These are phyloP conservation scores for Scedosporium dehoogii DNA, from an alignment of 2,329 filamentous ascomycete species.

Conservation along the genomic window DNA sequence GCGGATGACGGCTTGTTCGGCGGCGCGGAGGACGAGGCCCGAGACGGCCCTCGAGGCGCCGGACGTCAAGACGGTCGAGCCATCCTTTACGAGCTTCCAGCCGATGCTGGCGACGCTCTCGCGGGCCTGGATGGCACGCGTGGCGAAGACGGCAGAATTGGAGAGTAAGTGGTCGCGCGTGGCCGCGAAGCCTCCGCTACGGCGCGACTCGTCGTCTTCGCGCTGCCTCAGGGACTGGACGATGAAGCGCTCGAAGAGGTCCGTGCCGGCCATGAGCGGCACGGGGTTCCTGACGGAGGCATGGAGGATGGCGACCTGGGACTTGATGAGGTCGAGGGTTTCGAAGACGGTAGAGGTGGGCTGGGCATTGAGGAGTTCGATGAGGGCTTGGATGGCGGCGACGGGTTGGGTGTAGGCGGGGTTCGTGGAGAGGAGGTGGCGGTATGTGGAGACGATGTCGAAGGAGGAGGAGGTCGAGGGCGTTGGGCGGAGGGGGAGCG, in stretches of 20 bases:
- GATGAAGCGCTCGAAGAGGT: slow-evolving; percentile 91
- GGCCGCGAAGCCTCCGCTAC: slow-evolving; percentile 56
- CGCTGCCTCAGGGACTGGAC: slow-evolving; percentile 60
- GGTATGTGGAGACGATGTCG: slow-evolving; percentile 46
- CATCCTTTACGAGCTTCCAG: slow-evolving; percentile 67
- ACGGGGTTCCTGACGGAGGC: slow-evolving; percentile 76
- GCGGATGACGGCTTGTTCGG: slow-evolving; percentile 41
- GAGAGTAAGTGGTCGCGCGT: slow-evolving; percentile 74
- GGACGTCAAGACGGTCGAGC: slow-evolving; percentile 76
- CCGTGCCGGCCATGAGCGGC: slow-evolving; percentile 84
- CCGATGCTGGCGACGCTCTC: slow-evolving; percentile 75
- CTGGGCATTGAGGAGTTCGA: slow-evolving; percentile 71
- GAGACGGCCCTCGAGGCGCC: slow-evolving; percentile 80
- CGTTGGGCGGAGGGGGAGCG: slow-evolving; percentile 16
- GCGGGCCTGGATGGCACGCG: slow-evolving; percentile 74
- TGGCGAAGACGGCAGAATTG: slow-evolving; percentile 80
- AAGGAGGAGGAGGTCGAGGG: slow-evolving; percentile 17
- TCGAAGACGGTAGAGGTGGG: slow-evolving; percentile 84
- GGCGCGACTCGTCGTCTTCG: slow-evolving; percentile 14
- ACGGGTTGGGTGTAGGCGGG: slow-evolving; percentile 90
- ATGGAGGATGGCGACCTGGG: slow-evolving; percentile 69
- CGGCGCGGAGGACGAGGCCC: slow-evolving; percentile 61
- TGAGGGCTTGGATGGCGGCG: slow-evolving; percentile 84
- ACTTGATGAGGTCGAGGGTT: slow-evolving; percentile 76
- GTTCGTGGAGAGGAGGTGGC: slow-evolving; percentile 50